Evolutionary conservation across 148 eudicot species (phyloP), one percentile per base, ranked within the genome.

Genomic region (Oxyria digyna): DNA sequence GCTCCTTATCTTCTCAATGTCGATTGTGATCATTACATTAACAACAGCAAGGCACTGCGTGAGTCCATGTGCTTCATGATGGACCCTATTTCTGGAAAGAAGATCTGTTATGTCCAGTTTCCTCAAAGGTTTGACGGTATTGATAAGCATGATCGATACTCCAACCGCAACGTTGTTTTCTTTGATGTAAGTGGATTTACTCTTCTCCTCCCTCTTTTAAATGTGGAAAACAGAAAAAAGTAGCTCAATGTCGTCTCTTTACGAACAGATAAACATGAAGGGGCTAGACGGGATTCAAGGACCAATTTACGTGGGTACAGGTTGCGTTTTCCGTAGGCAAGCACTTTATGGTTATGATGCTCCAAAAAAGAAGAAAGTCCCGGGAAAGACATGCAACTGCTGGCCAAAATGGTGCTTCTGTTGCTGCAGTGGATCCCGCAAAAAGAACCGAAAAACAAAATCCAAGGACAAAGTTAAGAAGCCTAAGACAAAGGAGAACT

Each of bases 21-120:
- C 14, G 96, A 93, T 80, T 93, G 95, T 75, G 98, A 93, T 85
- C 95, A 89, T 79, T 93, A 93, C 68, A 89, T 93, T 59, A 85
- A 93, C 81, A 93, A 93, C 74, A 81, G 95, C 67, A 89, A 86
- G 77, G 98, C 96, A 40, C 90, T 93, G 0, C 79, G 98, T 27
- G 98, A 93, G 79, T 79, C 96, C 69, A 93, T 93, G 98, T 93
- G 98, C 74, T 93, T 93, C 82, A 76, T 93, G 85, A 89, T 93
- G 96, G 98, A 93, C 74, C 96, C 92, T 20, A 85, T 85, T 33
- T 84, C 92, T 9, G 98, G 98, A 38, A 93, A 93, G 85, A 89
- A 85, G 71, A 90, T 93, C 74, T 89, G 98, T 76, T 92, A 92
- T 46, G 97, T 87, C 37, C 91, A 91, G 69, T 91, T 91, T 70